Evolutionary conservation across 306 rosid species (phyloP), one percentile per base, ranked within the genome.

Genomic region (Medicago ruthenica): DNA sequence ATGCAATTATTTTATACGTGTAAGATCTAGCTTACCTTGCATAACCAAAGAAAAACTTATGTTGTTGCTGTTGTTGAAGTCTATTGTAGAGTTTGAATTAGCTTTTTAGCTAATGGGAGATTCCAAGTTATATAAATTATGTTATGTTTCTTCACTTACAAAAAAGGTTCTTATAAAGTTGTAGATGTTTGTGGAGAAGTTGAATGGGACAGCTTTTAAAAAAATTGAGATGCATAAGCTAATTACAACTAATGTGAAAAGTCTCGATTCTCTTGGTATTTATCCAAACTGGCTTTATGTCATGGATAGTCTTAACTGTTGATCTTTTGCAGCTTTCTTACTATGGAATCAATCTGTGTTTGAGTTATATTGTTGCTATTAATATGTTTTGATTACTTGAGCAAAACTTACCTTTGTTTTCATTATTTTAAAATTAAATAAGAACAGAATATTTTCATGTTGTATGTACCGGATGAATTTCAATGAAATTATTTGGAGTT

Each of bases 241-340:
- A 20, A 42, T 42, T 13, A 20, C 20, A 21, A 21, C 37, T 31
- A 27, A 27, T 34, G 20, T 0, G 67, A 14, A 61, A 31, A 27
- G 42, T 61, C 20, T 2, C 11, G 6, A 34, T 61, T 61, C 67
- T 27, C 12, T 40, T 40, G 41, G 11, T 66, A 40, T 66, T 12
- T 41, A 17, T 66, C 55, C 37, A 13, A 66, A 13, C 55, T 18
- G 55, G 11, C 12, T 42, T 42, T 42, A n/a, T 59, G 59, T 44
- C 73, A 41, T 50, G 68, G 64, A 69, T 71, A 74, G 44, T 54
- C 22, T 20, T 48, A 65, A 67, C 22, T 18, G 77, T 68, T 74
- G 74, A 21, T 67, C 37, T 73, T 53, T 21, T 67, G 47, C 37
- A 60, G 80, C 47, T 67, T 48, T 36, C 67, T 20, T 20, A 50